Conservation (phyloP, 2,329 filamentous ascomycete genomes). For the Trichoderma breve region DNA sequence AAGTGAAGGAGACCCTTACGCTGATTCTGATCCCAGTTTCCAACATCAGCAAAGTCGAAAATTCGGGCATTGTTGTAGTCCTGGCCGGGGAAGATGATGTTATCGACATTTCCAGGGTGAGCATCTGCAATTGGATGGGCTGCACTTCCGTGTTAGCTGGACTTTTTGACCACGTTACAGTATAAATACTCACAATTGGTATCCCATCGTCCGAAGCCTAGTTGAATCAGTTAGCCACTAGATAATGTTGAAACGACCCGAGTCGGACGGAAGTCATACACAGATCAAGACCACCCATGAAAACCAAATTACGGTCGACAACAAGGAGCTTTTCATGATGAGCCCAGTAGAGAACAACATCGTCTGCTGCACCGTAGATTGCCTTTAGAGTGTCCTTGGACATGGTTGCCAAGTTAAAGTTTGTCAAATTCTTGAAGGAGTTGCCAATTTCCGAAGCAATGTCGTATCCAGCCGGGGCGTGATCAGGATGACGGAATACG, state of each 20-base stretch:
- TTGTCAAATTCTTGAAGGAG: conserved; percentile 49
- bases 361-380: conserved; percentile 78
- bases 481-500: conserved; percentile 89
- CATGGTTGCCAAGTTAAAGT: conserved; percentile 60
- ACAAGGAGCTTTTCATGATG: conserved; percentile 90
- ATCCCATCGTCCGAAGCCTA: conserved; percentile 80
- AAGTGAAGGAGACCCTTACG: conserved; percentile 37
- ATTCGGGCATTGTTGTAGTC: conserved; percentile 90
- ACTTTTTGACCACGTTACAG: background rate
- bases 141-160: conserved; percentile 27
- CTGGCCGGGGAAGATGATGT: conserved; percentile 81
- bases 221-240: background rate
- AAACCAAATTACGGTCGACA: conserved; percentile 73
- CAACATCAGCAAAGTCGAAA: conserved; percentile 75
- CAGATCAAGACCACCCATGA: conserved; percentile 89
- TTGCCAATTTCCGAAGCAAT: conserved; percentile 67
- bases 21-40: conserved; percentile 81
- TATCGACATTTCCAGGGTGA: conserved; percentile 73
- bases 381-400: conserved; percentile 72
- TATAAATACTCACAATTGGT: conserved; percentile 60
- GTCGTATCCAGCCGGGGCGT: conserved; percentile 70
- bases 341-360: conserved; percentile 84
- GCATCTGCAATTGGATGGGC: conserved; percentile 78
- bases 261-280: conserved; percentile 44
- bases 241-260: conserved; percentile 25